phyloP scores from a whole-genome alignment of 805 yeast genomes.

The Starmerella vaccinii region DNA sequence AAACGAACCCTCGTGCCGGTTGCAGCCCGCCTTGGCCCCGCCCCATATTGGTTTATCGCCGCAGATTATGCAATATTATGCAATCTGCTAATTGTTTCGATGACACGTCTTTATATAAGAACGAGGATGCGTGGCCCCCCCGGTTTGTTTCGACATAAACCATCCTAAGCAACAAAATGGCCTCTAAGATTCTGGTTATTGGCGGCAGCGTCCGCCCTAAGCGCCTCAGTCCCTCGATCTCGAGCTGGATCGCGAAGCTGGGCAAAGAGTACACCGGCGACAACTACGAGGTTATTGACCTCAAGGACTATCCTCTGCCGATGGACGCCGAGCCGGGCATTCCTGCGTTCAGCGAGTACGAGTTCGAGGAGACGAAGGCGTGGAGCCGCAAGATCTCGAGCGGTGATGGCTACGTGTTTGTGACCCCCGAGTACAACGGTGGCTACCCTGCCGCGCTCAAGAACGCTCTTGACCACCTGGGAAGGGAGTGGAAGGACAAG shows the following conservation, averaged over 20 bases:
- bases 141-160: too few species aligned
- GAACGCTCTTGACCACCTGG: slow-evolving; percentile 34
- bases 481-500: slow-evolving; percentile 31
- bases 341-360: slow-evolving; percentile 24
- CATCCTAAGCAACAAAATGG: too few species aligned
- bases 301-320: slow-evolving; percentile 29
- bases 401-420: slow-evolving; percentile 30
- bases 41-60: too few species aligned
- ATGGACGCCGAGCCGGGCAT: slow-evolving; percentile 29
- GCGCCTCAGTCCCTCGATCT: slow-evolving; percentile 12
- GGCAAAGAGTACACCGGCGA: not conserved
- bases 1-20: too few species aligned
- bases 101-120: too few species aligned
- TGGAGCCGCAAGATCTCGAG: slow-evolving; percentile 28
- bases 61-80: too few species aligned
- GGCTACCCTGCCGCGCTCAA: slow-evolving; percentile 34
- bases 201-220: slow-evolving; percentile 15
- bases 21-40: too few species aligned
- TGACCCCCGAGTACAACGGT: slow-evolving; percentile 35
- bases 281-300: slow-evolving; percentile 25
- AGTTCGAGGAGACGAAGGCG: slow-evolving; percentile 21
- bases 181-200: slow-evolving; percentile 10
- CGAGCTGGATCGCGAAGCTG: slow-evolving; percentile 11
- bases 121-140: too few species aligned
- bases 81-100: too few species aligned